Conservation (phyloP, 2,329 filamentous ascomycete genomes). For the Neurospora sp. region DNA sequence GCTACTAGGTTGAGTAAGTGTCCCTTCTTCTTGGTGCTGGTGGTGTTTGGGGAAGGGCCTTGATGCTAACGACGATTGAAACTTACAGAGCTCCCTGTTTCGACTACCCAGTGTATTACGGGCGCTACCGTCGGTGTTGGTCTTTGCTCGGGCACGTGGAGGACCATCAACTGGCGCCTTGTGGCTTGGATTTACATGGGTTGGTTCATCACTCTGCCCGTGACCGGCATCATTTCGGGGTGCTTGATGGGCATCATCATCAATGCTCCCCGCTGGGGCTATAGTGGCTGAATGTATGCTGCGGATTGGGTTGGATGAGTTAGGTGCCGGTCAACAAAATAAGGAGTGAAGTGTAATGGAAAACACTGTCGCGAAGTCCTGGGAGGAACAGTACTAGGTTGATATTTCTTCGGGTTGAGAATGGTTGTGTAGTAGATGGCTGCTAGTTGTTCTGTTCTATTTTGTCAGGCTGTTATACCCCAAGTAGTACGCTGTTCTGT, state of each 20-base stretch:
- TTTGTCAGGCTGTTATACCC: not conserved
- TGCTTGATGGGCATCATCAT: conserved; percentile 52
- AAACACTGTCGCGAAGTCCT: not conserved
- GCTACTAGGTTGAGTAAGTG: conserved; percentile 46
- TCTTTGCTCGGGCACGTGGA: conserved; percentile 47
- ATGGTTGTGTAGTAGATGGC: not conserved
- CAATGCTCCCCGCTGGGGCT: conserved; percentile 44
- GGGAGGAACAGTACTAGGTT: not conserved
- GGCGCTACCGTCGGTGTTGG: conserved; percentile 53
- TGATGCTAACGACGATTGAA: not conserved
- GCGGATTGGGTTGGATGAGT: not conserved
- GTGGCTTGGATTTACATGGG: conserved; percentile 48
- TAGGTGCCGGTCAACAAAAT: too few species aligned
- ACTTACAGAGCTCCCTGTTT: conserved; percentile 44
- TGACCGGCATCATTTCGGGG: conserved; percentile 46
- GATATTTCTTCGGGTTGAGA: not conserved
- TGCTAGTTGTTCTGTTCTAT: not conserved
- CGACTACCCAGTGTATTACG: conserved; percentile 55
- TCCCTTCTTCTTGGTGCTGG: not conserved
- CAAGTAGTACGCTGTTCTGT: not conserved
- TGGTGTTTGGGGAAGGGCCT: not conserved
- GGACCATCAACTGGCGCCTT: conserved; percentile 54
- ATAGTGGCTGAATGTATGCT: conserved; percentile 3
- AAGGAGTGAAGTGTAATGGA: not conserved
- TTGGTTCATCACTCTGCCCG: conserved; percentile 48